Percentiles rank a stretch among this genome's conserved stretches.
phyloP scores from a whole-genome alignment of 805 yeast genomes.

The Limtongia smithiae region DNA sequence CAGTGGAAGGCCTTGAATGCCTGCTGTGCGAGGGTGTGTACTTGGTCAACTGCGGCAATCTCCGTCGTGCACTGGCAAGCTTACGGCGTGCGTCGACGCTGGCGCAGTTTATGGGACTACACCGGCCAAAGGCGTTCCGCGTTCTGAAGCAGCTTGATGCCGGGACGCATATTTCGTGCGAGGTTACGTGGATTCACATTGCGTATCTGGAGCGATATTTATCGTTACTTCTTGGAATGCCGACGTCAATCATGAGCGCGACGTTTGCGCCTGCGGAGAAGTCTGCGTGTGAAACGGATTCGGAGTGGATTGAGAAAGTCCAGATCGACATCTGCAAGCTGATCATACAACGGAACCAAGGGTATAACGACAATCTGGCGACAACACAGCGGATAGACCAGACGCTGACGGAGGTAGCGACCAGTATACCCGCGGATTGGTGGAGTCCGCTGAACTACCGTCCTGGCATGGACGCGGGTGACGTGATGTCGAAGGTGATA shows the following conservation, averaged over 20 bases:
- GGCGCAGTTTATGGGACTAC: background rate
- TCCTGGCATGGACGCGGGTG: background rate
- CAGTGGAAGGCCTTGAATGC: background rate
- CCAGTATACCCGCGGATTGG: background rate
- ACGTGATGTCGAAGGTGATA: background rate
- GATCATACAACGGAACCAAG: too few species aligned
- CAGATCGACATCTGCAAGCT: too few species aligned
- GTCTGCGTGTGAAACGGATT: background rate
- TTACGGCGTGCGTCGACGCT: background rate
- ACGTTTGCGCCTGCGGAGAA: background rate
- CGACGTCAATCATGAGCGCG: background rate
- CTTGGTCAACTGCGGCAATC: background rate
- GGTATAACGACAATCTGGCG: background rate
- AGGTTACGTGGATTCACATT: background rate
- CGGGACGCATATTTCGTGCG: background rate
- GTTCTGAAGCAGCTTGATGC: background rate
- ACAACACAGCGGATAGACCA: background rate
- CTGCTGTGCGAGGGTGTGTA: background rate
- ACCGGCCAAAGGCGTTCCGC: background rate
- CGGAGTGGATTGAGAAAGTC: background rate
- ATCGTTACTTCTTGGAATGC: background rate
- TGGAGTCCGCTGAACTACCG: background rate
- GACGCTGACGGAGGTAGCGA: background rate
- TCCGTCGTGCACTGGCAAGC: background rate
- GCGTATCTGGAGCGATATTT: background rate